Evolutionary conservation across 257 asterid species (phyloP).

Genomic region (Primulina huaijiensis): DNA sequence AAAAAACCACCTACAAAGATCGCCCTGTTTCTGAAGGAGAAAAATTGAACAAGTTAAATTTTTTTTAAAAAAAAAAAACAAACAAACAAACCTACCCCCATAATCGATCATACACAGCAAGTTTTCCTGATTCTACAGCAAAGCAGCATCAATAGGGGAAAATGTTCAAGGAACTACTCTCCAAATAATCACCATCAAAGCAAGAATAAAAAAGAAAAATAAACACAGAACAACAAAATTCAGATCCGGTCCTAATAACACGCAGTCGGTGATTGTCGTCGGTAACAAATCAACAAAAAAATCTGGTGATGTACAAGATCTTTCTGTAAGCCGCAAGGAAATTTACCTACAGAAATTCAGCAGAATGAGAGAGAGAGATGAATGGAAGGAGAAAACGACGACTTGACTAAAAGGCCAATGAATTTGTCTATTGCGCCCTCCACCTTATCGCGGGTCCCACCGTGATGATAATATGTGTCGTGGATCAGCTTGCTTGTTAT

Average conservation of each 20-base stretch:
- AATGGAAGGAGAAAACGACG: background rate
- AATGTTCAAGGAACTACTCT: background rate
- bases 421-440: too few species aligned
- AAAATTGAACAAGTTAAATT: too few species aligned
- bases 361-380: too few species aligned
- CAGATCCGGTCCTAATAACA: background rate
- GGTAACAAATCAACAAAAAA: background rate
- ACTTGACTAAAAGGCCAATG: background rate
- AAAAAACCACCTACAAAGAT: background rate
- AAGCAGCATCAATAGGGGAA: background rate
- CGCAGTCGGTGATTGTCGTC: background rate
- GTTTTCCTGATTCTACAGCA: background rate
- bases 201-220: too few species aligned
- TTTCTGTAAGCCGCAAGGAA: too few species aligned
- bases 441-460: too few species aligned
- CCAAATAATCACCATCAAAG: background rate
- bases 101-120: too few species aligned
- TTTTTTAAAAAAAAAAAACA: too few species aligned
- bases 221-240: too few species aligned
- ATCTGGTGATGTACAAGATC: background rate
- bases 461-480: too few species aligned
- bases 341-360: background rate
- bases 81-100: background rate
- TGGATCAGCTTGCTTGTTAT: too few species aligned
- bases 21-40: background rate